A percentile compares a stretch with the other conserved stretches of the same genome.
Conservation (phyloP, 1,139 yeast genomes). For the Pichia sp. region DNA sequence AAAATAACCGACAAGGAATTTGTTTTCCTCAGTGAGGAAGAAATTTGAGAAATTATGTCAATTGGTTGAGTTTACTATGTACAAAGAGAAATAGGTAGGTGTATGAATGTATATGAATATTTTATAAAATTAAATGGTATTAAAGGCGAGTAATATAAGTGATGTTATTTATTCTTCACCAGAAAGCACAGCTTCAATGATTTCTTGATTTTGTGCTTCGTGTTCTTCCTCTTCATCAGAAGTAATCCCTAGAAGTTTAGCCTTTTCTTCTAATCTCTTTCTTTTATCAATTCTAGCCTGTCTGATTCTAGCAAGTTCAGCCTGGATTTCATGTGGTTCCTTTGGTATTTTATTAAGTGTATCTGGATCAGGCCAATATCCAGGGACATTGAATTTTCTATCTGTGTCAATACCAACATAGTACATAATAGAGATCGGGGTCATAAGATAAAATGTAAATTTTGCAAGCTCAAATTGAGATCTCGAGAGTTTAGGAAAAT, state of each 20-base stretch:
- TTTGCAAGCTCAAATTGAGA: conserved; percentile 33
- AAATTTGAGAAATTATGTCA: too few species aligned
- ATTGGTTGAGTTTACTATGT: neutral
- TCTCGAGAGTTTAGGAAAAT: conserved; percentile 24
- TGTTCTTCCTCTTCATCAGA: conserved; percentile 19
- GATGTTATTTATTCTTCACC: conserved; percentile 6
- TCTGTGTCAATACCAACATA: conserved; percentile 89
- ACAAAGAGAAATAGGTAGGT: neutral
- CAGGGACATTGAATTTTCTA: conserved; percentile 83
- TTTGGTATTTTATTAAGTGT: conserved; percentile 86
- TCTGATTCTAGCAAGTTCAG: conserved; percentile 82
- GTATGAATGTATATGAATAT: neutral
- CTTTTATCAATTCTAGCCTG: conserved; percentile 70
- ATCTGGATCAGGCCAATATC: conserved; percentile 96
- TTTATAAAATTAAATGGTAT: neutral
- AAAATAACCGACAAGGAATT: neutral
- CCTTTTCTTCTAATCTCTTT: conserved; percentile 63
- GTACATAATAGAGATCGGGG: conserved; percentile 87
- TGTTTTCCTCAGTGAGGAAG: too few species aligned
- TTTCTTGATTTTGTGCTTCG: conserved; percentile 5
- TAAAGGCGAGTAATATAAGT: neutral
- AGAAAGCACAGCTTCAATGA: conserved; percentile 8
- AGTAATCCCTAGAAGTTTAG: conserved; percentile 59
- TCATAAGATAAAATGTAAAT: conserved; percentile 80
- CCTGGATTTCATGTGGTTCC: conserved; percentile 86